phyloP scores from a whole-genome alignment of 2,329 filamentous ascomycete genomes.

The Aspergillus alliaceus region DNA sequence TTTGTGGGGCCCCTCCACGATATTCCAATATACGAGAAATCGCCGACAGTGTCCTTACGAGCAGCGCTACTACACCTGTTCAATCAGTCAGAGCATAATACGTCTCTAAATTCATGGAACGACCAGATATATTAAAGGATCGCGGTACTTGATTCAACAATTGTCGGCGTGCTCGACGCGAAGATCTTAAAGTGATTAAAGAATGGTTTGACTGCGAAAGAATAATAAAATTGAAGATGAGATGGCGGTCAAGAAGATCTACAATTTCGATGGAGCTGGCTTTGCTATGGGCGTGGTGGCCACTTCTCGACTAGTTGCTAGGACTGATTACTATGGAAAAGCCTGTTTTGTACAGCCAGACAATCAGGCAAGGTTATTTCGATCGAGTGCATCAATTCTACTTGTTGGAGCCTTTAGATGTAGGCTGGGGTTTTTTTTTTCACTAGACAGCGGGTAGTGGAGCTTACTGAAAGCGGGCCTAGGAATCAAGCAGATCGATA shows the following conservation, averaged over 20 bases:
- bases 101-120: not conserved
- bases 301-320: not conserved
- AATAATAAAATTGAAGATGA: not conserved
- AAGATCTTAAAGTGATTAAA: not conserved
- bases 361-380: no score
- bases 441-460: no score
- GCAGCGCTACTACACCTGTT: not conserved
- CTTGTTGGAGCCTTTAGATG: no score
- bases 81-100: not conserved
- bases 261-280: no score
- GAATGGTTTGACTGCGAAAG: not conserved
- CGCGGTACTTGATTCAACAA: not conserved
- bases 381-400: no score
- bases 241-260: not conserved
- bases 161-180: not conserved
- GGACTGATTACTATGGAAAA: not conserved
- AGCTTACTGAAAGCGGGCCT: no score
- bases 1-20: not conserved
- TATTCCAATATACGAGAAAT: not conserved
- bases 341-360: no score
- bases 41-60: not conserved
- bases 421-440: no score
- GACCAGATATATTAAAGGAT: not conserved
- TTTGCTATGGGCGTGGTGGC: not conserved
- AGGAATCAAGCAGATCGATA: no score